Percentiles rank a stretch among this genome's conserved stretches.
phyloP scores from a whole-genome alignment of 2,329 filamentous ascomycete species.

The Xylaria sp. region DNA sequence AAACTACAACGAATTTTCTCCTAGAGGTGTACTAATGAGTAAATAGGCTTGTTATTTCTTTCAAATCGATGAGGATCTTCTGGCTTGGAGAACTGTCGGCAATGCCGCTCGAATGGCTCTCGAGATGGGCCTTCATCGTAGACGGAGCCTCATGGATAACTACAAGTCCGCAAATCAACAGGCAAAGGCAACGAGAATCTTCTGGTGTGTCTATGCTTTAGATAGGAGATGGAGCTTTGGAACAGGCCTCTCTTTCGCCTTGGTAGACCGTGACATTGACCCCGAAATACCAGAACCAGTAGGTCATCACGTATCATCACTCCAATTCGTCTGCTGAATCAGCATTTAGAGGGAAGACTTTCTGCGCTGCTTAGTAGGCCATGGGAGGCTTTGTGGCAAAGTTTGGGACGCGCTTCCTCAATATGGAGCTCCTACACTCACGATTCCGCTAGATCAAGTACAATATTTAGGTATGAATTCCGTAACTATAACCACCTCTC shows the following conservation, averaged over 20 bases:
- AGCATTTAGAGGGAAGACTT: slow-evolving; percentile 11
- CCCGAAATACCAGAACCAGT: slow-evolving; percentile 23
- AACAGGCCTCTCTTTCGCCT: slow-evolving; percentile 20
- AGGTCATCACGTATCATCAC: background rate
- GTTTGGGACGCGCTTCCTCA: slow-evolving; percentile 23
- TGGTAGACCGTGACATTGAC: slow-evolving; percentile 24
- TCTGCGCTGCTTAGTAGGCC: slow-evolving; percentile 21
- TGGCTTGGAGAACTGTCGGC: slow-evolving; percentile 23
- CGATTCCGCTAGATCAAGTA: slow-evolving; percentile 24
- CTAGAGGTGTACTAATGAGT: background rate
- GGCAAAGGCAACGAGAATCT: slow-evolving; percentile 18
- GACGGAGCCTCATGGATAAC: slow-evolving; percentile 25
- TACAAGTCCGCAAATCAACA: slow-evolving; percentile 13
- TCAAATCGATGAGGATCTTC: slow-evolving; percentile 8
- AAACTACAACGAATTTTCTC: background rate
- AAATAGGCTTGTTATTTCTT: background rate
- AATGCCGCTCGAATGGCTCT: slow-evolving; percentile 24
- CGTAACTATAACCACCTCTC: background rate
- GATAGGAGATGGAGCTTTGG: slow-evolving; percentile 29
- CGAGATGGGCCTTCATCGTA: slow-evolving; percentile 25
- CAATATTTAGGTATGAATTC: slow-evolving; percentile 18
- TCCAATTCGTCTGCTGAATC: background rate
- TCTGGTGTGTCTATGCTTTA: slow-evolving; percentile 25
- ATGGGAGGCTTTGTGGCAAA: slow-evolving; percentile 24
- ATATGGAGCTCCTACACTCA: slow-evolving; percentile 19